phyloP scores from a whole-genome alignment of 2,329 filamentous ascomycete genomes.

The Ascochyta clinopodiicola region DNA sequence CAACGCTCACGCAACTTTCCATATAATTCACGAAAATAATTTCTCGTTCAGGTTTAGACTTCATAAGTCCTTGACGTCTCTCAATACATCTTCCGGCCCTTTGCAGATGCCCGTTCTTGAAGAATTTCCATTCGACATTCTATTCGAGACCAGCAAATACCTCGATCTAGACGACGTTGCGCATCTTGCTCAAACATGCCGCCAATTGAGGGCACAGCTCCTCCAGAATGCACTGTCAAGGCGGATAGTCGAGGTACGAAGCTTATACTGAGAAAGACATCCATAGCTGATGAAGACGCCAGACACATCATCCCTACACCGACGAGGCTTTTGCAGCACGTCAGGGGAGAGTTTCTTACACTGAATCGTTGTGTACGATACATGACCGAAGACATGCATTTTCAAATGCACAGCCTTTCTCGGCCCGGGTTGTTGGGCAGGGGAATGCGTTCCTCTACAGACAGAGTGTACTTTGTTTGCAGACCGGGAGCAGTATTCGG shows the following conservation, averaged over 20 bases:
- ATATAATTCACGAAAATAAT: too few relatives aligned
- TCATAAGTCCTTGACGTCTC: too few relatives aligned
- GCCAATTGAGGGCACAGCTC: constrained; percentile 59
- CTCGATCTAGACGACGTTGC: constrained; percentile 66
- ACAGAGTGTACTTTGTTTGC: constrained; percentile 70
- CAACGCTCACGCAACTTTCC: too few relatives aligned
- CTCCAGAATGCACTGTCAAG: constrained; percentile 64
- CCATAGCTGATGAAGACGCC: background rate
- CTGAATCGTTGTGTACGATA: constrained; percentile 63
- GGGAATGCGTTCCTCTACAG: constrained; percentile 68
- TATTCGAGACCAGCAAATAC: constrained; percentile 62
- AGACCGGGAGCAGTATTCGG: constrained; percentile 60
- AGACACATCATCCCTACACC: constrained; percentile 54
- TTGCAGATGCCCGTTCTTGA: constrained; percentile 42
- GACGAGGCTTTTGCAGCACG: constrained; percentile 54
- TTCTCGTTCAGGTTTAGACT: too few relatives aligned
- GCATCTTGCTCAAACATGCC: constrained; percentile 61
- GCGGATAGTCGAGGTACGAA: constrained; percentile 63
- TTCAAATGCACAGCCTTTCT: constrained; percentile 67
- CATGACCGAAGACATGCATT: constrained; percentile 68
- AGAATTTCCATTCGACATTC: constrained; percentile 68
- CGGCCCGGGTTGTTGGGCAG: constrained; percentile 64
- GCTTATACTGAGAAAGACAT: background rate
- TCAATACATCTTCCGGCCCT: background rate
- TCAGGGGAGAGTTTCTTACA: constrained; percentile 52